Percentiles rank a stretch among this genome's conserved stretches.
Evolutionary conservation across 768 basidiomycete species (phyloP).

Genomic region (Fistulinella prunicolor): DNA sequence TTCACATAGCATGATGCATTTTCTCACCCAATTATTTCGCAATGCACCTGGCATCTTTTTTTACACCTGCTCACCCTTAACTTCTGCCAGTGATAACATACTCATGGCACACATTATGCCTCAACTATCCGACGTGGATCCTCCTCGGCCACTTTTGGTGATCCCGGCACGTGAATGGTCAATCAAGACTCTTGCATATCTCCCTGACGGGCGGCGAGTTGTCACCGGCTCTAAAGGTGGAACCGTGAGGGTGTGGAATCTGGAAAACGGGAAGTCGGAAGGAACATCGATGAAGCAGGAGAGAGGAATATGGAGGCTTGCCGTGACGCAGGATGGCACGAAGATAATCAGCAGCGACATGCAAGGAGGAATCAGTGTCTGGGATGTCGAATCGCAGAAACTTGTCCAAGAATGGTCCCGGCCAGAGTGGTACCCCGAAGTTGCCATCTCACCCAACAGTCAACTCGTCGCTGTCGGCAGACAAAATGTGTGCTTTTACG

Average conservation of each 20-base stretch:
- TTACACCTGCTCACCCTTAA: too few species aligned
- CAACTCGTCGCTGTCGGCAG: background rate
- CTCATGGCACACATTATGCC: too few species aligned
- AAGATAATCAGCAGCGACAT: background rate
- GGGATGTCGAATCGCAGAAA: background rate
- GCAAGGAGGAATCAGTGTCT: background rate
- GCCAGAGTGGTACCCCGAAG: fast-evolving
- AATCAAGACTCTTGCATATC: background rate
- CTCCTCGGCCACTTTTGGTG: background rate
- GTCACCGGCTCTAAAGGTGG: background rate
- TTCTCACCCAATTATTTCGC: too few species aligned
- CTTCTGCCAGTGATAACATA: too few species aligned
- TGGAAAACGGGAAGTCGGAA: background rate
- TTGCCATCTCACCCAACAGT: background rate
- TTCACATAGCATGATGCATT: too few species aligned
- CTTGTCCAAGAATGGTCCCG: background rate
- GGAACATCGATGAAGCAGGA: background rate
- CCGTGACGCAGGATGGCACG: conserved; percentile 1
- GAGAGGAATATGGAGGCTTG: fast-evolving
- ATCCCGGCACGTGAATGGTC: background rate
- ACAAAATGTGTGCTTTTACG: background rate
- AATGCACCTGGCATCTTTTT: too few species aligned
- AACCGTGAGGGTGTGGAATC: background rate
- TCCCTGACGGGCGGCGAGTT: conserved; percentile 6
- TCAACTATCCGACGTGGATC: too few species aligned